Evolutionary conservation across 192 early-diverging fungal genomes (phyloP).

Genomic region (Radiomyces spectabilis): DNA sequence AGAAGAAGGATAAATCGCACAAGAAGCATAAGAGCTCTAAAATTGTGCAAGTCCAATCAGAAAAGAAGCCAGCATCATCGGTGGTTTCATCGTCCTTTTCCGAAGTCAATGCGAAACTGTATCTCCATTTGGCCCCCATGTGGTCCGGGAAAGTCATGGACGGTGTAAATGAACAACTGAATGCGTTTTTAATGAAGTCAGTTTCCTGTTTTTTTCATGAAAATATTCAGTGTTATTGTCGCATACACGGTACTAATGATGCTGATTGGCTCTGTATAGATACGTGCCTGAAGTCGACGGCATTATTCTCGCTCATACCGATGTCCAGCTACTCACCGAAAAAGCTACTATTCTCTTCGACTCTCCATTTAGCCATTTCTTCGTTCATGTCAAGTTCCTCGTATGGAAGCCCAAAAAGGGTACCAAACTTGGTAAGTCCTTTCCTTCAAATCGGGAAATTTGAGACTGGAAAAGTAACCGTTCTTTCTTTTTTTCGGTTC

Average conservation of each 20-base stretch:
- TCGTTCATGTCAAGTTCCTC: constrained; percentile 58
- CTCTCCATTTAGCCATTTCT: constrained; percentile 76
- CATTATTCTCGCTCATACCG: constrained; percentile 74
- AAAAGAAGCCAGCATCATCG: neutral
- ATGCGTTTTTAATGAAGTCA: constrained; percentile 64
- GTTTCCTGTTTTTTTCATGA: constrained; percentile 5
- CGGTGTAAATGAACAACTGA: constrained; percentile 57
- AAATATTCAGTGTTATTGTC: too few species aligned
- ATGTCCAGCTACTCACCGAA: constrained; percentile 50
- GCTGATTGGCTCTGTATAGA: constrained; percentile 30
- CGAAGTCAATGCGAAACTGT: constrained; percentile 27
- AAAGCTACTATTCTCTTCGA: constrained; percentile 71
- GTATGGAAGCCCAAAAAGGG: constrained; percentile 75
- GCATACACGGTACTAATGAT: neutral
- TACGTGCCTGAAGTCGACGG: constrained; percentile 83
- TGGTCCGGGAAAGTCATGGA: constrained; percentile 45
- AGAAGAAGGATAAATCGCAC: constrained; percentile 1
- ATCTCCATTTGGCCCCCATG: constrained; percentile 62
- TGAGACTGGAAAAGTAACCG: neutral
- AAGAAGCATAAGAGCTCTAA: constrained; percentile 6
- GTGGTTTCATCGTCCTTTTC: constrained; percentile 15
- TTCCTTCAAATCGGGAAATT: neutral
- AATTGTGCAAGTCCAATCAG: constrained; percentile 3
- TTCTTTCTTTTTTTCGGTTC: too few species aligned
- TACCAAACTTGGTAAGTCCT: constrained; percentile 43